Conservation (phyloP, 1,139 yeast genomes). For the Geotrichum reessii region DNA sequence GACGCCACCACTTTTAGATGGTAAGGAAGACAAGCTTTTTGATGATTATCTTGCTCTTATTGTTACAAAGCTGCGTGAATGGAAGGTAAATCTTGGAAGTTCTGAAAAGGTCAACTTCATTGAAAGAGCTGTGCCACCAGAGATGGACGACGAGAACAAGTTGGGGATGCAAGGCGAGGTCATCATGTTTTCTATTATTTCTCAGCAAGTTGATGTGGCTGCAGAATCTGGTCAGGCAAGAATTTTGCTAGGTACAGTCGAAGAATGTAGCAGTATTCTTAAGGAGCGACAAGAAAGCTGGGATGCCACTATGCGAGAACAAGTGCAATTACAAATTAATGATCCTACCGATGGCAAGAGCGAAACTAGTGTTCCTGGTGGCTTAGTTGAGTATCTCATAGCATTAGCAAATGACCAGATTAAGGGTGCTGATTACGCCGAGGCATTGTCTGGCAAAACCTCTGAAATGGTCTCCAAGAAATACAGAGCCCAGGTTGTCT, state of each 20-base stretch:
- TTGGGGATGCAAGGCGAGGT: conserved; percentile 65
- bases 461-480: conserved; percentile 60
- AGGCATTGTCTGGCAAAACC: conserved; percentile 63
- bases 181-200: conserved; percentile 73
- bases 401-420: conserved; percentile 88
- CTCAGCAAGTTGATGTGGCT: conserved; percentile 89
- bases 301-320: conserved; percentile 52
- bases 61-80: conserved; percentile 68
- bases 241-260: conserved; percentile 76
- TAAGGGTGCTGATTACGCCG: conserved; percentile 74
- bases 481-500: conserved; percentile 52
- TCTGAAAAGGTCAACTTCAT: conserved; percentile 61
- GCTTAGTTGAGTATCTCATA: conserved; percentile 71
- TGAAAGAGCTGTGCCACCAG: conserved; percentile 66
- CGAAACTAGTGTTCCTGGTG: conserved; percentile 60
- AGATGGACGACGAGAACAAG: conserved; percentile 56
- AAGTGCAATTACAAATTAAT: conserved; percentile 46
- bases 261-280: conserved; percentile 61
- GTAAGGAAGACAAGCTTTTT: conserved; percentile 59
- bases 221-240: conserved; percentile 82
- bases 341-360: conserved; percentile 43
- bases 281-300: conserved; percentile 58
- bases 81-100: conserved; percentile 63
- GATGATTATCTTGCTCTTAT: conserved; percentile 71
- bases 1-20: conserved; percentile 44